A percentile compares a stretch with the other conserved stretches of the same genome.
phyloP scores from a whole-genome alignment of 305 asterid species.

The Withania somnifera region DNA sequence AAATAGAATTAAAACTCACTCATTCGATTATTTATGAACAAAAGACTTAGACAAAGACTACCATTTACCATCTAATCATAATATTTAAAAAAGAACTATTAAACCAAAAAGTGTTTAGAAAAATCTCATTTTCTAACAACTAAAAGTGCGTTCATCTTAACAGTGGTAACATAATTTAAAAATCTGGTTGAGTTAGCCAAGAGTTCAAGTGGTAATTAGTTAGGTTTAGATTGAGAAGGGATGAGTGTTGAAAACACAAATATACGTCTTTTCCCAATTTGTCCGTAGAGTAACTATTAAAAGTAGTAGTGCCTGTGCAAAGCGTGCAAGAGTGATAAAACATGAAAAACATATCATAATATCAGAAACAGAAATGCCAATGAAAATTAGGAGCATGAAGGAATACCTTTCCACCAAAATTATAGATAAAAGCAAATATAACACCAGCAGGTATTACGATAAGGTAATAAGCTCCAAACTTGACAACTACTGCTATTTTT shows the following conservation, averaged over 20 bases:
- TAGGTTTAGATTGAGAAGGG: neutral
- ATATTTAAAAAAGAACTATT: too few relatives aligned
- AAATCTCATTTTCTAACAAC: too few relatives aligned
- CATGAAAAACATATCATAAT: neutral
- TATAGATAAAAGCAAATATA: slow-evolving; percentile 12
- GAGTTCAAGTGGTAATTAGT: neutral
- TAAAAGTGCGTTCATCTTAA: too few relatives aligned
- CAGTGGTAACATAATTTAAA: neutral
- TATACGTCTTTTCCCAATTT: slow-evolving; percentile 14
- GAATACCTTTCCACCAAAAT: slow-evolving; percentile 14
- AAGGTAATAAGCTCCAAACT: slow-evolving; percentile 24
- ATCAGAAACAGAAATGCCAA: neutral
- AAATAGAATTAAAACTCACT: too few relatives aligned
- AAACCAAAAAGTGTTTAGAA: too few relatives aligned
- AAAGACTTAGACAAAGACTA: too few relatives aligned
- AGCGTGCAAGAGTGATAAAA: slow-evolving; percentile 11
- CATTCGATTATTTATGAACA: too few relatives aligned
- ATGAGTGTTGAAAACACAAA: neutral
- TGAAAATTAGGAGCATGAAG: neutral
- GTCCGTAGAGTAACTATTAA: slow-evolving; percentile 5
- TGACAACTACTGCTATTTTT: slow-evolving; percentile 8
- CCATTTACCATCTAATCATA: too few relatives aligned
- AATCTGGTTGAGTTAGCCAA: neutral
- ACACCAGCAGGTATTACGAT: slow-evolving; percentile 11
- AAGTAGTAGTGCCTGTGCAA: slow-evolving; percentile 8